Conservation (phyloP, 2,329 filamentous ascomycete genomes). For the Apiospora aurea region DNA sequence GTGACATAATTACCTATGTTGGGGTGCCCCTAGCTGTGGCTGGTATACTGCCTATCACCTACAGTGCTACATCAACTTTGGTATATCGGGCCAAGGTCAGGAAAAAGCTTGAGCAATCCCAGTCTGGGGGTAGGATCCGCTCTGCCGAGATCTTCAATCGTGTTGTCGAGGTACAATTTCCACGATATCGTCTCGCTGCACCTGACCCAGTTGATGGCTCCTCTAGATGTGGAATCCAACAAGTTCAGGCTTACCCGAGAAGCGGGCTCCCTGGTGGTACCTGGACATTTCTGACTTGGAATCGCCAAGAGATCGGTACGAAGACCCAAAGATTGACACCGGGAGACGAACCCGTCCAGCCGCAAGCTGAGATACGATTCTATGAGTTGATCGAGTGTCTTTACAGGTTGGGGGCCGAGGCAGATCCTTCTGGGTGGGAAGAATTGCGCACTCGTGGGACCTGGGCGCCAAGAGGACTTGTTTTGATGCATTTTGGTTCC, state of each 20-base stretch:
- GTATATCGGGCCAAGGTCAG: neutral
- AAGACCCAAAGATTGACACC: neutral
- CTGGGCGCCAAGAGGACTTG: neutral
- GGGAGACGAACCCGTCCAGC: neutral
- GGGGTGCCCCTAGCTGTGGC: neutral
- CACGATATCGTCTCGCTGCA: neutral
- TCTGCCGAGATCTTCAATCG: neutral
- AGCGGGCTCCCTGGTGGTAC: neutral
- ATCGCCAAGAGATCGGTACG: neutral
- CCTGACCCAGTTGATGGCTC: neutral
- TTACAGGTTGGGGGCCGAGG: neutral
- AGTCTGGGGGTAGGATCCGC: neutral
- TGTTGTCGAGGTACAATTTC: neutral
- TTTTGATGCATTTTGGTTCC: neutral
- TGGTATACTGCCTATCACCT: neutral
- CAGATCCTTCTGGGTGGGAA: neutral
- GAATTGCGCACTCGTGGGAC: neutral
- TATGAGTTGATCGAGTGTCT: neutral
- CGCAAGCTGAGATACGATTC: neutral
- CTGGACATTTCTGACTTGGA: slow-evolving; percentile 3
- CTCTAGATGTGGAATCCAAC: too few species aligned
- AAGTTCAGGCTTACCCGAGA: neutral
- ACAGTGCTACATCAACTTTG: neutral
- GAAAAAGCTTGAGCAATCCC: too few species aligned
- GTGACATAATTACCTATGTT: neutral